Percentiles rank a stretch among this genome's conserved stretches.
These are phyloP conservation scores for Cyberlindnera saturnus DNA, from an alignment of 805 yeast species.

Conservation along the genomic window DNA sequence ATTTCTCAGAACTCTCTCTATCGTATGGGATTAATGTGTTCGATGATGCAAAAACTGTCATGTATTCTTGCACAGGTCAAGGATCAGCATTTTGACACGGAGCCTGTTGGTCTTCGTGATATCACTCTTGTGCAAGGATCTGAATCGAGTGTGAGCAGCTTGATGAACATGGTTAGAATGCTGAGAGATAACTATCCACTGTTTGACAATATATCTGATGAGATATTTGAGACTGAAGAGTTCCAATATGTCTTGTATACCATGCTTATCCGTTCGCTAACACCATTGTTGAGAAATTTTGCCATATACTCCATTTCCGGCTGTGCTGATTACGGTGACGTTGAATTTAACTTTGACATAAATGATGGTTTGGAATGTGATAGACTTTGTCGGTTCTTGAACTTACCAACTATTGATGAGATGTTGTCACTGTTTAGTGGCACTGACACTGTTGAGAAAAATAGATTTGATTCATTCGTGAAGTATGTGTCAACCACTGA, in stretches of 20 bases:
- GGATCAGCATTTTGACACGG: constrained; percentile 23
- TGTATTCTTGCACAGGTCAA: constrained; percentile 18
- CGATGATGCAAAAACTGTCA: constrained; percentile 40
- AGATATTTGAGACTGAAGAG: constrained; percentile 14
- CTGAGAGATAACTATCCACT: constrained; percentile 23
- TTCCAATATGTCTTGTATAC: constrained; percentile 41
- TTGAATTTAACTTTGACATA: constrained; percentile 23
- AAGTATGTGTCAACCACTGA: constrained; percentile 18
- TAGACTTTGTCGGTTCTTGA: constrained; percentile 43
- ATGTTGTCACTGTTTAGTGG: constrained; percentile 10
- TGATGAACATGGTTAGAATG: constrained; percentile 9
- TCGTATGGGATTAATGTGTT: constrained; percentile 43
- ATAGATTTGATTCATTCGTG: constrained; percentile 13
- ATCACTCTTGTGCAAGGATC: constrained; percentile 24
- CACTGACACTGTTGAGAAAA: constrained; percentile 21
- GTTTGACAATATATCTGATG: constrained; percentile 25
- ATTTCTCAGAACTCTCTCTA: constrained; percentile 42
- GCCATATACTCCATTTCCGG: constrained; percentile 49
- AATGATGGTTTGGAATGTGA: constrained; percentile 44
- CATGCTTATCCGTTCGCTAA: constrained; percentile 47
- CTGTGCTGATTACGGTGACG: constrained; percentile 40
- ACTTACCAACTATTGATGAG: constrained; percentile 34
- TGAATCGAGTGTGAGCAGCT: constrained; percentile 3
- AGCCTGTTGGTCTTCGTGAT: constrained; percentile 28
- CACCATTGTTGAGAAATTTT: constrained; percentile 61